Base-by-base conservation (phyloP, 225 moss, liverwort and hornwort genomes). In the Sphagnum contortum region DNA sequence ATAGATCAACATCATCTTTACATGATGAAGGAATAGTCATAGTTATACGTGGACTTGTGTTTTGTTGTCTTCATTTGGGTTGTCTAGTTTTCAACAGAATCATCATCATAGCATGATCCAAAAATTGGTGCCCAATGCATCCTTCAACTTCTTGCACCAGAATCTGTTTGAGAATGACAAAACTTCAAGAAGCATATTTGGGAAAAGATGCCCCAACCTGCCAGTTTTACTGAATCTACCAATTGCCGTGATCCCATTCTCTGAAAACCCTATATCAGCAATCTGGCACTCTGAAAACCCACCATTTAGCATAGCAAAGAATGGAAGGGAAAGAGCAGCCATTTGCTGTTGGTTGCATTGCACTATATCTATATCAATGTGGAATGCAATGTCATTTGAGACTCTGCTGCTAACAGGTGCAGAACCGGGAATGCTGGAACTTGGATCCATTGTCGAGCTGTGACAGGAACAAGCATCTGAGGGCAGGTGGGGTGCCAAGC, bases 161-260 rank as follows among this genome's bases (percentile, higher is more conserved):
- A 88, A 98, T 66, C 91, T 87, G 70, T 89, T 98, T 4, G 98
- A 83, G 59, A 98, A 98, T 9, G 87, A 81, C 60, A 98, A 65
- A 57, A 98, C 70, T 78, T 98, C 98, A 8, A 98, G 87, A 47
- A 91, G 71, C 79, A 91, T 74, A 67, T 91, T 85, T 2, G 98
- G 89, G 5, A 85, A 80, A 51, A 89, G 76, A 48, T 83, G 74
- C 7, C 71, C 85, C 45, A 98, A 57, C 62, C 79, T 83, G 44
- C 93, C 93, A 48, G 81, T 67, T 74, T 86, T 98, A 61, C 93
- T 91, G 60, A 93, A 98, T 66, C 89, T 87, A 51, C 87, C 98
- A 48, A 98, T 91, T 57, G 93, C 93, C 8, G 91, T 87, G 56
- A 98, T 93, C 49, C 98, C 98, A 71, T 98, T 93, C 69, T 86